Base-by-base conservation (phyloP, 1,284 basidiomycete species). In the Sanghuangporus weigelae region DNA sequence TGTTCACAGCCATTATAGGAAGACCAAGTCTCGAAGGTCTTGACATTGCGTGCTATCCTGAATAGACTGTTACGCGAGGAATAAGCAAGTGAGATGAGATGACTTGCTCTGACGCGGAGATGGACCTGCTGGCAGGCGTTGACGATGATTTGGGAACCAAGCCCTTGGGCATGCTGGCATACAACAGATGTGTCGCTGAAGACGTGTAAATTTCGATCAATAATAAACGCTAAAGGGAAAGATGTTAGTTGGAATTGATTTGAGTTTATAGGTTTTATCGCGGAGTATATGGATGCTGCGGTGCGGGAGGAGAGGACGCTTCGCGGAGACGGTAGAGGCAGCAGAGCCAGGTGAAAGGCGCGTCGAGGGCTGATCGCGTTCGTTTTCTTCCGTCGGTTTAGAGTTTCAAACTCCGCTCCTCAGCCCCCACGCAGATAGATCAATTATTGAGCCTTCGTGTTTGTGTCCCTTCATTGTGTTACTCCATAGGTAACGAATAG, bases 1-100 rank as follows among this genome's bases (percentile, higher is more conserved):
- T 73, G 69, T 31, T 72, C 70, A 44, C 72, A 72, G 6, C 69
- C 64, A 26, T 76, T 75, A 59, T 69, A 68, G 1, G 68, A 63
- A 4, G 71, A 67, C 76, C 76, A 77, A 0, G 66, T 70, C 56
- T 74, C 73, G 53, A 76, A 76, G 19, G 67, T 60, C 26, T 68
- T 68, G 2, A 69, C 60, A 63, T 74, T 73, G 21, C 69, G 70
- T 1, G 76, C 74, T 49, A 77, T 74, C 59, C 75, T 76, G 4
- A 38, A 19, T 23, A 56, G n/a, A 55, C 49, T 21, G 35, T 57
- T 16, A 79, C 67, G 60, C 79, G 78, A 50, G 68, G 68, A 65
- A 71, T 36, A 10, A 36, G 16, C 7, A 4, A 12, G 1, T 7
- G 10, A 72, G 72, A 14, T 72, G 46, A 42, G 12, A 59, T 63